A percentile compares a stretch with the other conserved stretches of the same genome.
Conservation (phyloP, 129 eudicot genomes). For the Calendula officinalis region DNA sequence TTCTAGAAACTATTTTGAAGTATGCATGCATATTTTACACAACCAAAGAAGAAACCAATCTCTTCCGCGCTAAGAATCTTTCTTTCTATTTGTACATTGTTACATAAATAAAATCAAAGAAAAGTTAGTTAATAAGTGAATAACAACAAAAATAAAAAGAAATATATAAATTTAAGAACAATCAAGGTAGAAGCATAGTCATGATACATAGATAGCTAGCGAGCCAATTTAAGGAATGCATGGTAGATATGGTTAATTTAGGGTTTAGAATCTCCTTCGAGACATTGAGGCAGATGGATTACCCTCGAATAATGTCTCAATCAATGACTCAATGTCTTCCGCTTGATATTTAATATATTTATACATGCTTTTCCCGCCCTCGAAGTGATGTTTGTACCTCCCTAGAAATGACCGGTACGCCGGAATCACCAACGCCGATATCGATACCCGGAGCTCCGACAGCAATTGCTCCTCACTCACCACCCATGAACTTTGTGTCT, state of each 20-base stretch:
- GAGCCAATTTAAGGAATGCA: not conserved
- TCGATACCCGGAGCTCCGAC: conserved; percentile 81
- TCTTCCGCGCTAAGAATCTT: not conserved
- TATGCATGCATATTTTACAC: no score
- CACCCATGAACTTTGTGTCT: conserved; percentile 76
- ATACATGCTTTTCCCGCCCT: conserved; percentile 43
- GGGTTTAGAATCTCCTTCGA: conserved; percentile 39
- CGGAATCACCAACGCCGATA: conserved; percentile 79
- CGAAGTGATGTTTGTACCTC: conserved; percentile 65
- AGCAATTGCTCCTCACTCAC: conserved; percentile 82
- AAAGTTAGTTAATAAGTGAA: not conserved
- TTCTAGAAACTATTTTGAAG: no score
- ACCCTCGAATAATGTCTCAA: conserved; percentile 81
- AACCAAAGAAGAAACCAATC: no score
- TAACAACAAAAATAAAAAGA: not conserved
- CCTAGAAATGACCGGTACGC: conserved; percentile 85
- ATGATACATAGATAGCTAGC: not conserved
- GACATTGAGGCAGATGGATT: conserved; percentile 32
- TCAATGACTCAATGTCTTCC: conserved; percentile 72
- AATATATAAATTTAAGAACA: not conserved
- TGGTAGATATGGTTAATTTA: conserved; percentile 4
- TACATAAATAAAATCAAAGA: not conserved
- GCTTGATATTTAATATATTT: conserved; percentile 85
- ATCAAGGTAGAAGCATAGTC: not conserved
- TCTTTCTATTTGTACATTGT: not conserved